phyloP scores from a whole-genome alignment of 2,329 filamentous ascomycete species.

The Microcyclospora tardicrescens region DNA sequence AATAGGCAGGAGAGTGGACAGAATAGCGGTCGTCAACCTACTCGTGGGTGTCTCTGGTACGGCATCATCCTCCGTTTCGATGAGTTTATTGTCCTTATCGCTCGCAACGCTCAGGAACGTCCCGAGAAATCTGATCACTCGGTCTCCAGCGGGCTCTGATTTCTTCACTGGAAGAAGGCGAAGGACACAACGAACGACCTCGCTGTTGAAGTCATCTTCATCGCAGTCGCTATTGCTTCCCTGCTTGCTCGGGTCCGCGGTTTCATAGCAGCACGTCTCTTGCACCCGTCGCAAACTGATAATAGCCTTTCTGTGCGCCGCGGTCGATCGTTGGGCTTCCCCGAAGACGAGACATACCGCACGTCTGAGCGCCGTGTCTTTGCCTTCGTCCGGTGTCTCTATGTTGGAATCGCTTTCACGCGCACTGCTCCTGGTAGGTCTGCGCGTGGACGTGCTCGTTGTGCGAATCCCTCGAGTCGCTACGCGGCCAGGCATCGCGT shows the following conservation, averaged over 20 bases:
- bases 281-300: conserved; percentile 84
- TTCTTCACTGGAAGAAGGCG: conserved; percentile 82
- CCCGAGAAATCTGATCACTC: conserved; percentile 74
- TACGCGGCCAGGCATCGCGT: no score
- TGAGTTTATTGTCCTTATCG: conserved; percentile 39
- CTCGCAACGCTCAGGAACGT: conserved; percentile 62
- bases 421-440: no score
- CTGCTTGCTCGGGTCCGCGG: conserved; percentile 36
- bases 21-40: conserved; percentile 60
- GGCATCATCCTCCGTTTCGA: conserved; percentile 42
- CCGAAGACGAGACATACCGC: conserved; percentile 50
- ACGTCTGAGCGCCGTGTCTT: conserved; percentile 55
- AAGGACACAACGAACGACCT: conserved; percentile 71
- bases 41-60: conserved; percentile 75
- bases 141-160: conserved; percentile 76
- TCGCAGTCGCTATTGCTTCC: conserved; percentile 52
- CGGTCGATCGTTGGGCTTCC: conserved; percentile 71
- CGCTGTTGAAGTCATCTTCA: conserved; percentile 75
- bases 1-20: conserved; percentile 62
- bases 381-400: conserved; percentile 56
- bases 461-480: no score
- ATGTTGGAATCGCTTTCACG: conserved; percentile 6
- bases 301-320: conserved; percentile 77
- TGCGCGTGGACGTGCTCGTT: neutral
- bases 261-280: conserved; percentile 59